Conservation (phyloP, 345 rosid genomes). For the Syzygium jambos region DNA sequence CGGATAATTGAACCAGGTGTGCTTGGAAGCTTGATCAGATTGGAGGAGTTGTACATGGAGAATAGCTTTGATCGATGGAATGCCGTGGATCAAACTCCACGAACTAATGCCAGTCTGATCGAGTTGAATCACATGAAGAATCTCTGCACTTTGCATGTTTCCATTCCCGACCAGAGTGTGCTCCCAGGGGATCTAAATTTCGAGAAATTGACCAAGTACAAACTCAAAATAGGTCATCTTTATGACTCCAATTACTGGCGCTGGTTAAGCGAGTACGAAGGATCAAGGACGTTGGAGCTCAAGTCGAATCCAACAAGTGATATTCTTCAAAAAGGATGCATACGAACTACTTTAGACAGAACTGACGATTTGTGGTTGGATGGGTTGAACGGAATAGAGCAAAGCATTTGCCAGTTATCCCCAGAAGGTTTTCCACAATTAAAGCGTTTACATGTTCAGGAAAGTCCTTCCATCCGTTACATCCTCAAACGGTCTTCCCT, state of each 20-base stretch:
- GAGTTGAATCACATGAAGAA: neutral
- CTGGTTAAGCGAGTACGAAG: rapidly evolving
- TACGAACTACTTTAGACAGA: neutral
- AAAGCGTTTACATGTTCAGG: rapidly evolving
- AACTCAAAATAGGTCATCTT: neutral
- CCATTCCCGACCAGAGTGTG: rapidly evolving
- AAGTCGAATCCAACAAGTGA: rapidly evolving
- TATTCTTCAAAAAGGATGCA: neutral
- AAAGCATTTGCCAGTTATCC: neutral
- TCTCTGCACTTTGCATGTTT: neutral
- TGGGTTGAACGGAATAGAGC: rapidly evolving
- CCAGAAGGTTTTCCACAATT: neutral
- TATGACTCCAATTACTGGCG: too few relatives aligned
- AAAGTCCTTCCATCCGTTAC: rapidly evolving
- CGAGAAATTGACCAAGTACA: neutral
- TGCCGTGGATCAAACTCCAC: neutral
- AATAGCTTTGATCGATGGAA: neutral
- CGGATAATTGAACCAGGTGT: neutral
- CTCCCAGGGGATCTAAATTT: neutral
- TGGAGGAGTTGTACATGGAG: neutral
- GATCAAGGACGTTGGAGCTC: neutral
- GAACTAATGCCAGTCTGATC: neutral
- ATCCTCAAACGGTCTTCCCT: rapidly evolving
- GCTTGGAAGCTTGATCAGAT: neutral
- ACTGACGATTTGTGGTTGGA: rapidly evolving